phyloP scores from a whole-genome alignment of 495 filamentous ascomycete species.

The Amphirosellinia nigrospora region DNA sequence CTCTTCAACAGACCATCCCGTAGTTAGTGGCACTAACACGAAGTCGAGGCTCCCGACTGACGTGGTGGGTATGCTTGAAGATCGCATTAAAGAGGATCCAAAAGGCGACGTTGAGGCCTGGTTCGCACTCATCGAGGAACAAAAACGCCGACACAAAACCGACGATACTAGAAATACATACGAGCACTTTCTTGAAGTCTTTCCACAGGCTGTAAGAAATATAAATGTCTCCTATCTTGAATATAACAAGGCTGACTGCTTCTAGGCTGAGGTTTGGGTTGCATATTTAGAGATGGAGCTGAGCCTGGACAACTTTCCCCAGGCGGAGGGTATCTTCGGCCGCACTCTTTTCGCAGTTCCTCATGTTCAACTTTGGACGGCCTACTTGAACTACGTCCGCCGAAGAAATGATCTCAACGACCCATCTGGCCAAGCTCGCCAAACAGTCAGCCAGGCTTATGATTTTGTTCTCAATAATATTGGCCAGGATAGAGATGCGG shows the following conservation, averaged over 20 bases:
- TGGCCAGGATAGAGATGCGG: slow-evolving; percentile 91
- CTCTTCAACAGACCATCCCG: slow-evolving; percentile 24
- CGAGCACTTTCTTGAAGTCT: slow-evolving; percentile 83
- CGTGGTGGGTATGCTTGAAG: slow-evolving; percentile 82
- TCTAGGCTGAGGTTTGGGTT: slow-evolving; percentile 87
- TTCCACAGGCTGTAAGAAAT: slow-evolving; percentile 84
- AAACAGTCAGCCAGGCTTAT: slow-evolving; percentile 80
- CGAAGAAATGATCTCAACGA: slow-evolving; percentile 89
- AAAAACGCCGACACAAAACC: slow-evolving; percentile 78
- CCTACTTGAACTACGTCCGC: slow-evolving; percentile 95
- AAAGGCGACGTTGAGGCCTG: slow-evolving; percentile 90
- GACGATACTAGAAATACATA: slow-evolving; percentile 82
- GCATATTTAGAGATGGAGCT: slow-evolving; percentile 87
- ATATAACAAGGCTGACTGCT: slow-evolving; percentile 34
- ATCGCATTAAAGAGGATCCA: slow-evolving; percentile 88
- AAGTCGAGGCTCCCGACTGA: slow-evolving; percentile 68
- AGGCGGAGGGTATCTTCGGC: slow-evolving; percentile 81
- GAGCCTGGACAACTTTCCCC: slow-evolving; percentile 74
- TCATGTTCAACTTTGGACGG: slow-evolving; percentile 84
- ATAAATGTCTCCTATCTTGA: slow-evolving; percentile 1
- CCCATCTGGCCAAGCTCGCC: slow-evolving; percentile 72
- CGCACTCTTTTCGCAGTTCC: slow-evolving; percentile 73
- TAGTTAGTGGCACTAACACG: slow-evolving; percentile 28
- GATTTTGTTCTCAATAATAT: slow-evolving; percentile 89
- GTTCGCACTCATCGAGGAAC: slow-evolving; percentile 83